Evolutionary conservation across 2,329 filamentous ascomycete genomes (phyloP).

Genomic region (Tolypocladium album): DNA sequence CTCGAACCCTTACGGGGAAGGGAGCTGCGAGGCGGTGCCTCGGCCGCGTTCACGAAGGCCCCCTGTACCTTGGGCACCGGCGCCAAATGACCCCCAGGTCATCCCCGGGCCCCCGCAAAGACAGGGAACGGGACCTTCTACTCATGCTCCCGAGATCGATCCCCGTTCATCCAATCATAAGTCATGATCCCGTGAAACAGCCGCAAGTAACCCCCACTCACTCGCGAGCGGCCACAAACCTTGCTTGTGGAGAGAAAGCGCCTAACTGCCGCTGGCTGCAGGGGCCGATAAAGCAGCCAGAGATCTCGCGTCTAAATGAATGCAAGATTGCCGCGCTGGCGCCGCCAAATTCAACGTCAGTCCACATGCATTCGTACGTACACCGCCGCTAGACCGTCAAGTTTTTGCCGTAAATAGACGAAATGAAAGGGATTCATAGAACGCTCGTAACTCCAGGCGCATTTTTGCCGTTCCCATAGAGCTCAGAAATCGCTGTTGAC

Average conservation of each 20-base stretch:
- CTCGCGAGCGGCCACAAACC: slow-evolving; percentile 13
- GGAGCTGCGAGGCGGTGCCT: background rate
- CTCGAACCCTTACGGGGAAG: background rate
- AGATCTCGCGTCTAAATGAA: slow-evolving; percentile 24
- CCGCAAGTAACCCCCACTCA: slow-evolving; percentile 18
- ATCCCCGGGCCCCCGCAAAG: slow-evolving; percentile 14
- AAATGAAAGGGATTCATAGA: slow-evolving; percentile 6
- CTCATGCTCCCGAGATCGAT: slow-evolving; percentile 24
- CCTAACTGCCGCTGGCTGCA: slow-evolving; percentile 13
- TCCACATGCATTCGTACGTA: slow-evolving; percentile 10
- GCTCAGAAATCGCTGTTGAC: slow-evolving; percentile 1
- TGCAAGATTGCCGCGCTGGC: slow-evolving; percentile 22
- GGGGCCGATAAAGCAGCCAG: slow-evolving; percentile 27
- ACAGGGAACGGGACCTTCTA: slow-evolving; percentile 30
- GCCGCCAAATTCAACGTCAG: slow-evolving; percentile 17
- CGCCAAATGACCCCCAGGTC: slow-evolving; percentile 2
- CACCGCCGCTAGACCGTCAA: background rate
- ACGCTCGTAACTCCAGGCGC: background rate
- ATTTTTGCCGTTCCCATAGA: background rate
- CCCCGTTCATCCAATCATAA: slow-evolving; percentile 40
- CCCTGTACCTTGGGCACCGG: slow-evolving; percentile 10
- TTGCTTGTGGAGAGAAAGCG: slow-evolving; percentile 14
- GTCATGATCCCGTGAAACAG: slow-evolving; percentile 36
- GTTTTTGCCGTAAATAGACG: background rate
- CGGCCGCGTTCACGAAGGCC: slow-evolving; percentile 1